Evolutionary conservation across 106 monocot genomes (phyloP).

Genomic region (Platanthera zijinensis): DNA sequence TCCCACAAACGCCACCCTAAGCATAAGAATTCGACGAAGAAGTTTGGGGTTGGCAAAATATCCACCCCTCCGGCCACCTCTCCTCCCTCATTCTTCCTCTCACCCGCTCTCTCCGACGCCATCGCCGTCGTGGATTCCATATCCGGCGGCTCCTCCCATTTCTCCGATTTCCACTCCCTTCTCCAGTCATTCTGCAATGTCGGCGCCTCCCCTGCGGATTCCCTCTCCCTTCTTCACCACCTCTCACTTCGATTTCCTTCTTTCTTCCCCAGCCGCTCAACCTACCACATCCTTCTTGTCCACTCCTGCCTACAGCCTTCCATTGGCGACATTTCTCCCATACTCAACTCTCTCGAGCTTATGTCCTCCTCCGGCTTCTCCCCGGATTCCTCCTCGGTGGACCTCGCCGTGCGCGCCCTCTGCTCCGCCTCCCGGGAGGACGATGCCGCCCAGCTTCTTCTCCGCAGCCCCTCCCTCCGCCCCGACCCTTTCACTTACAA

Average conservation of each 20-base stretch:
- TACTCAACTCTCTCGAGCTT: conserved; percentile 20
- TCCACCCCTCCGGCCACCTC: neutral
- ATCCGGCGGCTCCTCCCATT: neutral
- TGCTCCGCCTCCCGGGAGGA: conserved; percentile 60
- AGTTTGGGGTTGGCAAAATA: neutral
- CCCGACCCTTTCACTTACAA: conserved; percentile 67
- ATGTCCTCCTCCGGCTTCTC: conserved; percentile 20
- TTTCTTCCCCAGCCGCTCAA: conserved; percentile 25
- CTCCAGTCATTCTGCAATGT: conserved; percentile 48
- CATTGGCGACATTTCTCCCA: conserved; percentile 14
- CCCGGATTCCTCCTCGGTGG: conserved; percentile 38
- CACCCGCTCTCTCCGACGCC: conserved; percentile 30
- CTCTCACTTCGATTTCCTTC: conserved; percentile 25
- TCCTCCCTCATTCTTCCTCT: conserved; percentile 21
- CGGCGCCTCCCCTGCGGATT: conserved; percentile 28
- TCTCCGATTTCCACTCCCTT: conserved; percentile 21
- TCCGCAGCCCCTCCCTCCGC: conserved; percentile 9
- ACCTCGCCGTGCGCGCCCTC: conserved; percentile 60
- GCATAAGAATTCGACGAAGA: conserved; percentile 9
- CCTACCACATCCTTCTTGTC: conserved; percentile 38
- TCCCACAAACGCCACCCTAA: conserved; percentile 6
- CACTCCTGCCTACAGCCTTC: conserved; percentile 34
- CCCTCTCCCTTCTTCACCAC: conserved; percentile 41
- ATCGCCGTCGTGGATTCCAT: conserved; percentile 1
- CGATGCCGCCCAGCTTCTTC: conserved; percentile 30